These are phyloP conservation scores for Huntiella bhutanensis DNA, from an alignment of 2,329 filamentous ascomycete genomes.

Conservation along the genomic window DNA sequence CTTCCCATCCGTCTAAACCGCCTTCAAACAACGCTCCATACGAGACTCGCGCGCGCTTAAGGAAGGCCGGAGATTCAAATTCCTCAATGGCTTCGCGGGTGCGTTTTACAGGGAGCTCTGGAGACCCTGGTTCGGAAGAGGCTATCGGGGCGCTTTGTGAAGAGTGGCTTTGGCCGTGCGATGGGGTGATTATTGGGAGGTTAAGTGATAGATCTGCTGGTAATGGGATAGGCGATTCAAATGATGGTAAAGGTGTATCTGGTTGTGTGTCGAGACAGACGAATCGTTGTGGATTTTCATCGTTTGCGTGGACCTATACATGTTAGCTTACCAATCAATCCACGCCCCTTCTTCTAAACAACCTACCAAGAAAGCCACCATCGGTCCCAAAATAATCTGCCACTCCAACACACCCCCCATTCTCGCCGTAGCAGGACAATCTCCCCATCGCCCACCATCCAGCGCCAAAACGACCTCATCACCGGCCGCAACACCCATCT, in stretches of 20 bases:
- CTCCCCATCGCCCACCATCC: conserved; percentile 47
- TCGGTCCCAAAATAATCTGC: conserved; percentile 36
- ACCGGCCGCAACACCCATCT: conserved; percentile 53
- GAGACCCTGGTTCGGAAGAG: too few relatives aligned
- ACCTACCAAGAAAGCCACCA: conserved; percentile 28
- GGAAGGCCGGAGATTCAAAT: conserved; percentile 63
- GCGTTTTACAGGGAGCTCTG: conserved; percentile 9
- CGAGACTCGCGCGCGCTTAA: conserved; percentile 51
- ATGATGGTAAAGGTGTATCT: conserved; percentile 12
- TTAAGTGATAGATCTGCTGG: conserved; percentile 4
- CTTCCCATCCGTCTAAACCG: conserved; percentile 50
- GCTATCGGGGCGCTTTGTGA: too few relatives aligned
- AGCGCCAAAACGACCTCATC: conserved; percentile 55
- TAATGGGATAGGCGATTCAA: conserved; percentile 12
- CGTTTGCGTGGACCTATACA: conserved; percentile 5
- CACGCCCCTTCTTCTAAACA: background rate
- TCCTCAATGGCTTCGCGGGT: conserved; percentile 25
- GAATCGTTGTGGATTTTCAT: conserved; percentile 18
- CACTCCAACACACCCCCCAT: conserved; percentile 36
- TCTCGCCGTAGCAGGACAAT: conserved; percentile 27
- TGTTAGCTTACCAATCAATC: background rate
- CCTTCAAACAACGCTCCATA: conserved; percentile 48
- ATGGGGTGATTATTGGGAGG: conserved; percentile 12
- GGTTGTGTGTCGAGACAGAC: conserved; percentile 31
- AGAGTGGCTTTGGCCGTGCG: background rate